Conservation (phyloP, 2,329 filamentous ascomycete species). For the Cladosporium oxysporum region DNA sequence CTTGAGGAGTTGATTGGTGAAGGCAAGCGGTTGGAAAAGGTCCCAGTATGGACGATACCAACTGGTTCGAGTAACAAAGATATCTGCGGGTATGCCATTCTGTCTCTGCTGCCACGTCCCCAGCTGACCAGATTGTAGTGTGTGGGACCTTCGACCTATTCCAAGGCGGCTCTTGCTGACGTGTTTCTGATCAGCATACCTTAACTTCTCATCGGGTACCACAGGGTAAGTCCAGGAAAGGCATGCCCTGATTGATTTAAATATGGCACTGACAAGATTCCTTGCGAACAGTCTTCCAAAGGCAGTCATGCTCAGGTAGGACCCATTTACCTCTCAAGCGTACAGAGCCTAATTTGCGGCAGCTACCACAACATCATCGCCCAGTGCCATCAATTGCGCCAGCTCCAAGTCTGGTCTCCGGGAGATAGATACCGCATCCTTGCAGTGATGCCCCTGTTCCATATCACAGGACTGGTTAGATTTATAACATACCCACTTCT, state of each 20-base stretch:
- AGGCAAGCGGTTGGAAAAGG: conserved; percentile 33
- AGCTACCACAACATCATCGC: conserved; percentile 56
- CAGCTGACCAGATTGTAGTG: background rate
- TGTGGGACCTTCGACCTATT: background rate
- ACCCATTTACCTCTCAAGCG: background rate
- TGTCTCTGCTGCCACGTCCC: too few species aligned
- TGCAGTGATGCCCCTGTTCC: conserved; percentile 60
- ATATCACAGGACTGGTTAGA: conserved; percentile 64
- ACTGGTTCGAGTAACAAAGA: conserved; percentile 55
- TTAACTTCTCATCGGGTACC: conserved; percentile 52
- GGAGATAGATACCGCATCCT: conserved; percentile 50
- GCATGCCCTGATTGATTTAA: background rate
- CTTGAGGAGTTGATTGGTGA: conserved; percentile 41
- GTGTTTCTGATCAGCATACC: conserved; percentile 38
- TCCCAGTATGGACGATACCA: conserved; percentile 51
- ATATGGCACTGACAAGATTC: background rate
- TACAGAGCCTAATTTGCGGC: background rate
- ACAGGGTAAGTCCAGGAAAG: conserved; percentile 32
- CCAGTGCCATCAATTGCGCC: conserved; percentile 61
- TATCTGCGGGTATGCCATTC: conserved; percentile 34
- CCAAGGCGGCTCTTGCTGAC: background rate
- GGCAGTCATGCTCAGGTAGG: conserved; percentile 46
- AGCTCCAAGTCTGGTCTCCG: conserved; percentile 47
- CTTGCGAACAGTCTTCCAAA: conserved; percentile 42
- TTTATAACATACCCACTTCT: conserved; percentile 62